Conservation (phyloP, 495 filamentous ascomycete species). For the Trichocladium uniseriatum region DNA sequence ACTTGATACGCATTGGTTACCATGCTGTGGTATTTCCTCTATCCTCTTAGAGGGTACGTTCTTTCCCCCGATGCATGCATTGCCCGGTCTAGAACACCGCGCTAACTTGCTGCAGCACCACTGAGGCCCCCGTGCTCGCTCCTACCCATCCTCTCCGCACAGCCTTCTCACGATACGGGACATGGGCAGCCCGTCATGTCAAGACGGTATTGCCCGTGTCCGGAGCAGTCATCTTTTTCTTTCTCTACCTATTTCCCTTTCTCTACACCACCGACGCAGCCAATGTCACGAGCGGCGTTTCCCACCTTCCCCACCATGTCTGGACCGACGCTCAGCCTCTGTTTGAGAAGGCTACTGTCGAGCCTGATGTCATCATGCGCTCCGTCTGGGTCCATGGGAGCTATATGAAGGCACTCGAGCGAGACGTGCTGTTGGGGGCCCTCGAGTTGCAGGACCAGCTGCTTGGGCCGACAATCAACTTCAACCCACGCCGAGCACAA, state of each 20-base stretch:
- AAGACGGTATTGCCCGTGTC: constrained; percentile 55
- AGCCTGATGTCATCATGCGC: constrained; percentile 48
- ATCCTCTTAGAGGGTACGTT: constrained; percentile 52
- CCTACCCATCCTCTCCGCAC: constrained; percentile 50
- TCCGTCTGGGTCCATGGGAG: constrained; percentile 51
- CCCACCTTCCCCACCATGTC: constrained; percentile 60
- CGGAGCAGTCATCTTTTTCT: constrained; percentile 48
- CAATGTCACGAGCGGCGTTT: constrained; percentile 48
- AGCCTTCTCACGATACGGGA: constrained; percentile 54
- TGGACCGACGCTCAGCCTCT: constrained; percentile 64
- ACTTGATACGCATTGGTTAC: no score
- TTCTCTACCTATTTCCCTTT: constrained; percentile 59
- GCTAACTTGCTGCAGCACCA: constrained; percentile 38
- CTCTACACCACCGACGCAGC: constrained; percentile 54
- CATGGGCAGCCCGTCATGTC: constrained; percentile 55
- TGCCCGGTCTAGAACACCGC: no score
- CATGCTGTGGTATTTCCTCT: constrained; percentile 56
- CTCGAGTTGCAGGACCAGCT: constrained; percentile 54
- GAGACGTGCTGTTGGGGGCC: constrained; percentile 49
- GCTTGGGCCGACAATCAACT: constrained; percentile 44
- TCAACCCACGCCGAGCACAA: constrained; percentile 34
- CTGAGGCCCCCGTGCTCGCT: constrained; percentile 51
- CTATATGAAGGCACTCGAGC: constrained; percentile 61
- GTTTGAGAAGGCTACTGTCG: constrained; percentile 24
- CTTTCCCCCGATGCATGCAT: background rate